phyloP scores from a whole-genome alignment of 2,329 filamentous ascomycete species.

The Keithomyces neogunnii region DNA sequence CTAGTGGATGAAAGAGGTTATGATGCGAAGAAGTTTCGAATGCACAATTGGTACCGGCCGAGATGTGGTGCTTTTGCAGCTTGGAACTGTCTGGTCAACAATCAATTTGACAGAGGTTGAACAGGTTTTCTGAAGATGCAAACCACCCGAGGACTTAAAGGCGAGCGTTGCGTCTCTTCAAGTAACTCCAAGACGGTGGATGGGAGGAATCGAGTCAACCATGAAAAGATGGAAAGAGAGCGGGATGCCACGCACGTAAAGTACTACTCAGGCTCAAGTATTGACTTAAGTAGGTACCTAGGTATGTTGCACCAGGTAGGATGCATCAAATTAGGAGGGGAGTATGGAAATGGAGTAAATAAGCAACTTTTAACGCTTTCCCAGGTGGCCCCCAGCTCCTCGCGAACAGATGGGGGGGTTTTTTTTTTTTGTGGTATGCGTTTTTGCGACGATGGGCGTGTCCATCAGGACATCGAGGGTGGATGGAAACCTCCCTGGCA shows the following conservation, averaged over 20 bases:
- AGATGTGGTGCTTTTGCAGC: neutral
- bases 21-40: neutral
- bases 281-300: neutral
- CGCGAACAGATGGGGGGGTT: neutral
- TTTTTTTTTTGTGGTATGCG: conserved; percentile 2
- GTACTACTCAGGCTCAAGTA: neutral
- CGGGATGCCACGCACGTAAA: conserved; percentile 6
- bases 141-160: neutral
- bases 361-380: too few species aligned
- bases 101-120: too few species aligned
- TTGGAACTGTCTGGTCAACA: too few species aligned
- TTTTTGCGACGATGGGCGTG: conserved; percentile 2
- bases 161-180: neutral
- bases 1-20: too few species aligned
- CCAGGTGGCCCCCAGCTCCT: neutral
- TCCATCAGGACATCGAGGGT: conserved; percentile 8
- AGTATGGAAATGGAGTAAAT: too few species aligned
- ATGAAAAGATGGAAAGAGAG: conserved; percentile 5
- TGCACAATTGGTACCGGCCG: neutral
- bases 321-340: too few species aligned
- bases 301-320: too few species aligned
- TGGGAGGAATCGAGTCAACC: conserved; percentile 2
- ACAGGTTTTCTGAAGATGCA: too few species aligned
- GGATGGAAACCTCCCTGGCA: conserved; percentile 9
- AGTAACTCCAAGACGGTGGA: neutral